Evolutionary conservation across 2,329 filamentous ascomycete species (phyloP), one percentile per base, ranked within the genome.

Genomic region (Fusarium keratoplasticum): DNA sequence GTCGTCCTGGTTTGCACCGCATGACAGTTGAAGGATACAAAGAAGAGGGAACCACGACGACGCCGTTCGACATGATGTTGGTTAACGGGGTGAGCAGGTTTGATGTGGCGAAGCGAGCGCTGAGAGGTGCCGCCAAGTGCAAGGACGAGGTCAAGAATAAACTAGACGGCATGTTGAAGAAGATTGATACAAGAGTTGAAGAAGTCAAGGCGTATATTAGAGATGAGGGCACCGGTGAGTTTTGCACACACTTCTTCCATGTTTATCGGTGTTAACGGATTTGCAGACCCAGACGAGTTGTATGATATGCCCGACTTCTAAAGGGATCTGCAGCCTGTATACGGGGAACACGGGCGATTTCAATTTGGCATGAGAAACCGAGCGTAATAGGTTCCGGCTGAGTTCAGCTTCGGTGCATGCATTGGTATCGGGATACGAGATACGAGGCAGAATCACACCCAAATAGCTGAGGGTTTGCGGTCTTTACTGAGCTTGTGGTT

Each of bases 31-130:
- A 86, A 16, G 89, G 88, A 5, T 93, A 93, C 73, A 86, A 86
- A 29, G 91, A 93, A 76, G 91, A 93, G 79, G 91, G 90, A 0
- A 89, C 85, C 61, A 93, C 91, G 1, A 93, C 90, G 0, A 93
- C 90, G 3, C 91, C 91, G 2, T 92, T 93, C 74, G 89, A 92
- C 75, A 93, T 93, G 91, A 90, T 92, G 90, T 83, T 93, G 2
- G 80, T 88, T 6, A 93, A 93, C 75, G 75, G 83, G 22, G 89
- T 91, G 2, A 90, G 87, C 20, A 83, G 90, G 47, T 93, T 88
- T 73, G 86, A 92, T 77, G 85, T 92, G 22, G 89, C 88, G 0
- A 83, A 86, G 70, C 81, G 86, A 13, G 91, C 90, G 3, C 75
- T 92, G 58, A 82, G 80, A 50, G 86, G 85, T 2, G 89, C 82